These are phyloP conservation scores for Phytophthora aleatoria DNA, from an alignment of 352 stramenopile species.

Conservation along the genomic window DNA sequence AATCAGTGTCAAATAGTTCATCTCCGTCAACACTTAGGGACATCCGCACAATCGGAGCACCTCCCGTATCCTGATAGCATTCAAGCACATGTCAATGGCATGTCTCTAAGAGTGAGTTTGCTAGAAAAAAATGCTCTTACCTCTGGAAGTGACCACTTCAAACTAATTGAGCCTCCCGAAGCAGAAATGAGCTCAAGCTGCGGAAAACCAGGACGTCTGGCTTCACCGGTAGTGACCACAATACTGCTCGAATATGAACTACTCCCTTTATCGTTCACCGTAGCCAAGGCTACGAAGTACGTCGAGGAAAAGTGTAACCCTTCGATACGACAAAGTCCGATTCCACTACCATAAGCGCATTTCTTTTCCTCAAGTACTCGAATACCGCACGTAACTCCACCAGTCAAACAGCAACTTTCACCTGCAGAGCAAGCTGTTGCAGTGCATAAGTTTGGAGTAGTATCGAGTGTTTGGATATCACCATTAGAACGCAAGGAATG, in stretches of 20 bases:
- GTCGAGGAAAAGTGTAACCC: constrained; percentile 36
- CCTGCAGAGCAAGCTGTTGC: constrained; percentile 6
- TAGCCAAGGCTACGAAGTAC: constrained; percentile 36
- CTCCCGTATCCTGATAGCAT: constrained; percentile 42
- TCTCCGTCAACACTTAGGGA: constrained; percentile 40
- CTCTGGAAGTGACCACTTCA: constrained; percentile 41
- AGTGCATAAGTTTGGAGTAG: constrained; percentile 10
- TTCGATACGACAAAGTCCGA: constrained; percentile 24
- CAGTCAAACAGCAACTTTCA: constrained; percentile 27
- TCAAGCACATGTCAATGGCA: not conserved
- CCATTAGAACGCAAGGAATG: constrained; percentile 9
- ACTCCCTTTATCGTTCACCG: constrained; percentile 43
- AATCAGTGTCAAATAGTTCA: constrained; percentile 29
- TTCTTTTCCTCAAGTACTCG: constrained; percentile 4
- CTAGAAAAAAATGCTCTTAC: constrained; percentile 21
- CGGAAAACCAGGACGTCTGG: constrained; percentile 32
- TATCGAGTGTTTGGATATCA: not conserved
- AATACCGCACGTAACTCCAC: constrained; percentile 31
- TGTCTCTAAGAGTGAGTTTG: too few relatives aligned
- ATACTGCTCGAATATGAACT: constrained; percentile 29
- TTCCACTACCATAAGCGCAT: constrained; percentile 10
- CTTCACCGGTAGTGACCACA: constrained; percentile 18
- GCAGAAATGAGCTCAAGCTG: constrained; percentile 20
- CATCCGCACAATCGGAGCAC: constrained; percentile 38
- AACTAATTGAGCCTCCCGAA: constrained; percentile 40